Conservation (phyloP, 257 asterid species). For the Przewalskia tangutica region DNA sequence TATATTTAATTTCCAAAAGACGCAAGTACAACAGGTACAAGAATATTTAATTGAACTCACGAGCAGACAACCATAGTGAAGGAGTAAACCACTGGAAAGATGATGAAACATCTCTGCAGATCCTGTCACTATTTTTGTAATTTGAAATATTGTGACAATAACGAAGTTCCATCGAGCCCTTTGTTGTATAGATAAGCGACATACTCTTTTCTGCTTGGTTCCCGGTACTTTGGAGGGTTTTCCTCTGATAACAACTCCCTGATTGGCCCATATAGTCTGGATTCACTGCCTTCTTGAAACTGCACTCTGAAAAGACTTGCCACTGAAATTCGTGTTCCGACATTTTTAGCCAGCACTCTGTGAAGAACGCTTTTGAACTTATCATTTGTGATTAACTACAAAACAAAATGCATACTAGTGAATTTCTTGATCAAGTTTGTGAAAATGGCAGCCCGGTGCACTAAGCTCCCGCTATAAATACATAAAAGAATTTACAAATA, state of each 20-base stretch:
- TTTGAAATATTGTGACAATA: conserved; percentile 13
- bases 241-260: conserved; percentile 26
- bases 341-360: conserved; percentile 15
- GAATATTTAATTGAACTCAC: background rate
- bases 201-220: conserved; percentile 11
- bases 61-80: background rate
- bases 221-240: conserved; percentile 19
- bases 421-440: background rate
- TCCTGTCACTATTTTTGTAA: background rate
- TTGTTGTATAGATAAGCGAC: background rate
- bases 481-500: background rate
- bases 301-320: conserved; percentile 17
- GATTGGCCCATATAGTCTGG: conserved; percentile 21
- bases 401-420: background rate
- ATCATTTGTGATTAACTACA: conserved; percentile 26
- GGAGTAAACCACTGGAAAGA: background rate
- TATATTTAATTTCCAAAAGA: background rate
- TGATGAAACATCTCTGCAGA: background rate
- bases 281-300: conserved; percentile 1
- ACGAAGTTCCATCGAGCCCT: conserved; percentile 11
- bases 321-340: conserved; percentile 31
- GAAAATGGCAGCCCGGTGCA: too few relatives aligned
- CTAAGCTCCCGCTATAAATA: too few relatives aligned
- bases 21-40: background rate
- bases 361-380: conserved; percentile 23